phyloP scores from a whole-genome alignment of 2,329 filamentous ascomycete species.

The Neobulgaria alba region DNA sequence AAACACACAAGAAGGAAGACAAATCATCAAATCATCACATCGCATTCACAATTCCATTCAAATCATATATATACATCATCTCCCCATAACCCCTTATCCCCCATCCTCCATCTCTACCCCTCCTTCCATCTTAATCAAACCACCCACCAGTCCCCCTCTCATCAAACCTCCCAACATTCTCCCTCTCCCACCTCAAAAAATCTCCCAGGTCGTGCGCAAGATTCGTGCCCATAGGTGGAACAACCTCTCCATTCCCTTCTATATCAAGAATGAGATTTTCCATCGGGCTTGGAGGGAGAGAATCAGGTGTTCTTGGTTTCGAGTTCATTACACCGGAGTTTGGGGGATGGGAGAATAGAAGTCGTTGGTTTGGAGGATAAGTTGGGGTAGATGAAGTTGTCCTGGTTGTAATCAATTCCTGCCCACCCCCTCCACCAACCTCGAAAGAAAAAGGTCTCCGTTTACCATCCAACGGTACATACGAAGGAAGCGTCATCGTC shows the following conservation, averaged over 20 bases:
- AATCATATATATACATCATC: too few relatives aligned
- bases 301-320: background rate
- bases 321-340: background rate
- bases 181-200: slow-evolving; percentile 46
- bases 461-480: background rate
- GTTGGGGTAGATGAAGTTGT: too few relatives aligned
- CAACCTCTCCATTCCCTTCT: slow-evolving; percentile 23
- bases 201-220: slow-evolving; percentile 50
- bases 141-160: background rate
- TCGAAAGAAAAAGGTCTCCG: background rate
- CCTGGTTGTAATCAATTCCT: background rate
- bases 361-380: background rate
- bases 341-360: background rate
- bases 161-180: slow-evolving; percentile 18
- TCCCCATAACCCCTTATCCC: too few relatives aligned
- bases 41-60: too few relatives aligned
- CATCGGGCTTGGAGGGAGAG: slow-evolving; percentile 22
- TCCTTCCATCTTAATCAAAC: background rate
- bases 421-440: background rate
- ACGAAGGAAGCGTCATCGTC: too few relatives aligned
- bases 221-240: slow-evolving; percentile 53
- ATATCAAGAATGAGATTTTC: slow-evolving; percentile 10
- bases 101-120: too few relatives aligned
- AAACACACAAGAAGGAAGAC: too few relatives aligned
- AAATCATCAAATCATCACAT: too few relatives aligned